phyloP scores from a whole-genome alignment of 306 rosid species.

The Lithocarpus polystachyus region DNA sequence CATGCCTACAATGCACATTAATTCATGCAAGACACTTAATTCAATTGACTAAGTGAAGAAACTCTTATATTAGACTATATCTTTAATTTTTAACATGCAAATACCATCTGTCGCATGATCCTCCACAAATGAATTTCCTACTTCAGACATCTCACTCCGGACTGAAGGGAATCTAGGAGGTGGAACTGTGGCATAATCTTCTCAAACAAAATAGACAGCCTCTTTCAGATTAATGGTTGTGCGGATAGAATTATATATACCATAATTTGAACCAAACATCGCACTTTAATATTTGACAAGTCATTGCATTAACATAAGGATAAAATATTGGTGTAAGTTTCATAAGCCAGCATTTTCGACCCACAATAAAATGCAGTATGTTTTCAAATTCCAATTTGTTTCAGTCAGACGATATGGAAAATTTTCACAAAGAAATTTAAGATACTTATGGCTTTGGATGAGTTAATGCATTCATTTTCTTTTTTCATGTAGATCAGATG shows the following conservation, averaged over 20 bases:
- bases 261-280: not conserved
- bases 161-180: conserved; percentile 54
- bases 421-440: not conserved
- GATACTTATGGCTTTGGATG: not conserved
- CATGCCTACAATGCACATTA: not conserved
- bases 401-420: not conserved
- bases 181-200: conserved; percentile 44
- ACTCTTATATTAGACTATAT: not conserved
- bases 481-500: not conserved
- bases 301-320: not conserved
- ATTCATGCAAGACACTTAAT: not conserved
- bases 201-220: conserved; percentile 37
- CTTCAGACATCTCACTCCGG: conserved; percentile 36
- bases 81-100: conserved; percentile 9
- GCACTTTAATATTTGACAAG: not conserved
- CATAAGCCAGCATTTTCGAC: not conserved
- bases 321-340: not conserved
- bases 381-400: not conserved
- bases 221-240: not conserved
- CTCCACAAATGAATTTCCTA: conserved; percentile 46
- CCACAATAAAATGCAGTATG: not conserved
- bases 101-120: conserved; percentile 62
- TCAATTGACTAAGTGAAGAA: not conserved
- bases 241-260: not conserved
- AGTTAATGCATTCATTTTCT: not conserved